Conservation (phyloP, 1,139 yeast genomes). For the Diutina rugosa region DNA sequence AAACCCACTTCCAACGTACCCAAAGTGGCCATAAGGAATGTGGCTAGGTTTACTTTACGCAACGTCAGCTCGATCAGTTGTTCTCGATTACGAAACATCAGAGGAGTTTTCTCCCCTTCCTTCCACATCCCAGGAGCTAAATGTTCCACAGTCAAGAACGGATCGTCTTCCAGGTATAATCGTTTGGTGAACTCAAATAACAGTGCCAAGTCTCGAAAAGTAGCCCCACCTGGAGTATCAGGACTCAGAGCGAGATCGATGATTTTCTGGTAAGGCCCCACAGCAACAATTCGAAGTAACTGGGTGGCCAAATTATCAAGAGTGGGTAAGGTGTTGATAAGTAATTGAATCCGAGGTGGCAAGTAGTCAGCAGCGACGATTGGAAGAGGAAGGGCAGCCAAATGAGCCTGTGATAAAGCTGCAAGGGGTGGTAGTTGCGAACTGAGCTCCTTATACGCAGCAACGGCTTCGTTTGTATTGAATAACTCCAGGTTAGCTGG, state of each 20-base stretch:
- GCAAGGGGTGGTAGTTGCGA: slow-evolving; percentile 27
- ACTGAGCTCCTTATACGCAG: slow-evolving; percentile 30
- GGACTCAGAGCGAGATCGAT: slow-evolving; percentile 62
- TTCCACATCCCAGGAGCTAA: slow-evolving; percentile 58
- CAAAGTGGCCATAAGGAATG: slow-evolving; percentile 73
- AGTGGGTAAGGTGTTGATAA: slow-evolving; percentile 56
- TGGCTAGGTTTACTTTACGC: slow-evolving; percentile 76
- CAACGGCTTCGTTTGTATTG: slow-evolving; percentile 27
- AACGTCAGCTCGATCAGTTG: slow-evolving; percentile 58
- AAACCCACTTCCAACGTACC: slow-evolving; percentile 84
- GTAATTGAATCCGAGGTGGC: slow-evolving; percentile 48
- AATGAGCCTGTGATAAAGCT: slow-evolving; percentile 34
- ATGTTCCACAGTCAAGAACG: slow-evolving; percentile 50
- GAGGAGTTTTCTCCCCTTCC: slow-evolving; percentile 45
- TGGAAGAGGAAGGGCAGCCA: slow-evolving; percentile 46
- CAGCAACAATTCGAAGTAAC: slow-evolving; percentile 52
- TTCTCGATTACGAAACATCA: slow-evolving; percentile 44
- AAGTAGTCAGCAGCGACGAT: slow-evolving; percentile 42
- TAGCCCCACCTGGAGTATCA: slow-evolving; percentile 61
- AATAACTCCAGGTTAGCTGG: slow-evolving; percentile 23
- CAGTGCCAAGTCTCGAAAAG: slow-evolving; percentile 59
- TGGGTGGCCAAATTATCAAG: slow-evolving; percentile 69
- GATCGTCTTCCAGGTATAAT: slow-evolving; percentile 53
- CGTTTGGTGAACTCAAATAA: slow-evolving; percentile 63
- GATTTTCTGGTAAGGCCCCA: slow-evolving; percentile 62